These are phyloP conservation scores for Amoebophrya sp. DNA, from an alignment of 169 alveolate genomes.

Conservation along the genomic window DNA sequence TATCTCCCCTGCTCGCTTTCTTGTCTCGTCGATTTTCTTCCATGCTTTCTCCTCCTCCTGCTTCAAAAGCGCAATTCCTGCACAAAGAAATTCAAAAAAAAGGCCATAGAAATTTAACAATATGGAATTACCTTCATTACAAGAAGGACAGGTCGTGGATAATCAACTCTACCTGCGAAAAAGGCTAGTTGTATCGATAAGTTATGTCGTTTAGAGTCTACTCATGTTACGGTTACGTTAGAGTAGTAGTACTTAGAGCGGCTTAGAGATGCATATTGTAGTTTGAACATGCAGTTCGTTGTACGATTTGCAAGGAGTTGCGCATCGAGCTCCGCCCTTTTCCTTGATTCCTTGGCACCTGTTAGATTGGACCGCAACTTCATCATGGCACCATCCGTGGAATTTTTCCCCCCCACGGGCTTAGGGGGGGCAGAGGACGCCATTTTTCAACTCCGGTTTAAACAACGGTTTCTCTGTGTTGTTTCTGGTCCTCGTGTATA, in stretches of 20 bases:
- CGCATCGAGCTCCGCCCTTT: conserved; percentile 65
- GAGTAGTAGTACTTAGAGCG: too few species aligned
- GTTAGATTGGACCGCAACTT: conserved; percentile 36
- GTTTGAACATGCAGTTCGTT: not conserved
- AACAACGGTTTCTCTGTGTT: too few species aligned
- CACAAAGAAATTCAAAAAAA: not conserved
- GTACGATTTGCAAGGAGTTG: conserved; percentile 63
- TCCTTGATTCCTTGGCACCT: conserved; percentile 54
- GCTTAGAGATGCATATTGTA: not conserved
- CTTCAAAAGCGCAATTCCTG: conserved; percentile 50
- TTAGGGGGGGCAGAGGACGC: not conserved
- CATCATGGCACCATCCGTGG: not conserved
- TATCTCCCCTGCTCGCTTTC: conserved; percentile 56
- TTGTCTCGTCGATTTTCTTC: conserved; percentile 65
- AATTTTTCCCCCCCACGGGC: not conserved
- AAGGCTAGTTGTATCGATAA: not conserved
- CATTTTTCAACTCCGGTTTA: too few species aligned
- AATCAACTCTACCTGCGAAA: not conserved
- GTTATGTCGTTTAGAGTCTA: too few species aligned
- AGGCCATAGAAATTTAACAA: too few species aligned
- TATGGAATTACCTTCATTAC: not conserved
- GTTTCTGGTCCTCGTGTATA: too few species aligned
- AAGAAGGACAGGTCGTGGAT: not conserved
- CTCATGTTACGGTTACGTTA: not conserved
- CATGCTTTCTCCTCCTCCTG: conserved; percentile 67